A percentile compares a stretch with the other conserved stretches of the same genome.
Evolutionary conservation across 1,284 basidiomycete genomes (phyloP).

Genomic region (Ceratobasidium sp.): DNA sequence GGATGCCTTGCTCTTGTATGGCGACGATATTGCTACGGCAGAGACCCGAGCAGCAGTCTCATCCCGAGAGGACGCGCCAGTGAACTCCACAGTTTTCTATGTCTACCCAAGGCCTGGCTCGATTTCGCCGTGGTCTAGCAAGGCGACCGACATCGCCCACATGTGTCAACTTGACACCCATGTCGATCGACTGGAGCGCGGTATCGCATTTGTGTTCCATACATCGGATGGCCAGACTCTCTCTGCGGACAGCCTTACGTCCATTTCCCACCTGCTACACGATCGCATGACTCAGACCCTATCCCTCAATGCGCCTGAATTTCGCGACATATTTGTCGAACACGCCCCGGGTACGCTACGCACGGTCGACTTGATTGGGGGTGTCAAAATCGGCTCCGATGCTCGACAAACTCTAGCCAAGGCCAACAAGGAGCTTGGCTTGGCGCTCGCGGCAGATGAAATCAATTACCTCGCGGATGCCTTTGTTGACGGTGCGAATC

Average conservation of each 20-base stretch:
- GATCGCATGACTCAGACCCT: constrained; percentile 96
- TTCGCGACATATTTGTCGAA: constrained; percentile 73
- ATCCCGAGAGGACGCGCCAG: constrained; percentile 46
- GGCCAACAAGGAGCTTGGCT: constrained; percentile 86
- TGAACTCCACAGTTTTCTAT: constrained; percentile 62
- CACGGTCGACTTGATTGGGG: constrained; percentile 62
- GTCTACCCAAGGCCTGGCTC: constrained; percentile 81
- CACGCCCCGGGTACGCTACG: constrained; percentile 72
- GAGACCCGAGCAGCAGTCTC: constrained; percentile 58
- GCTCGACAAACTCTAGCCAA: constrained; percentile 67
- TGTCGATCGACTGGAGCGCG: constrained; percentile 85
- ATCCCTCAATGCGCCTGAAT: constrained; percentile 64
- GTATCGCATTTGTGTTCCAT: constrained; percentile 75
- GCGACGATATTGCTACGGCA: constrained; percentile 71
- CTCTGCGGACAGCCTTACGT: constrained; percentile 55
- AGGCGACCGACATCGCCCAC: constrained; percentile 93
- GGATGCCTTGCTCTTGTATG: constrained; percentile 83
- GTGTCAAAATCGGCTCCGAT: constrained; percentile 55
- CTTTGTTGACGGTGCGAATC: constrained; percentile 72
- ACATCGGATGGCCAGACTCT: constrained; percentile 57
- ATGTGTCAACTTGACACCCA: constrained; percentile 79
- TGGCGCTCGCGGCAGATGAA: constrained; percentile 89
- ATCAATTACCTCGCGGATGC: constrained; percentile 92
- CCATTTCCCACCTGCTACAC: constrained; percentile 74
- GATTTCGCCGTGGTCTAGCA: constrained; percentile 95